Evolutionary conservation across 2,329 filamentous ascomycete species (phyloP).

Genomic region (Clarireedia hainanense): DNA sequence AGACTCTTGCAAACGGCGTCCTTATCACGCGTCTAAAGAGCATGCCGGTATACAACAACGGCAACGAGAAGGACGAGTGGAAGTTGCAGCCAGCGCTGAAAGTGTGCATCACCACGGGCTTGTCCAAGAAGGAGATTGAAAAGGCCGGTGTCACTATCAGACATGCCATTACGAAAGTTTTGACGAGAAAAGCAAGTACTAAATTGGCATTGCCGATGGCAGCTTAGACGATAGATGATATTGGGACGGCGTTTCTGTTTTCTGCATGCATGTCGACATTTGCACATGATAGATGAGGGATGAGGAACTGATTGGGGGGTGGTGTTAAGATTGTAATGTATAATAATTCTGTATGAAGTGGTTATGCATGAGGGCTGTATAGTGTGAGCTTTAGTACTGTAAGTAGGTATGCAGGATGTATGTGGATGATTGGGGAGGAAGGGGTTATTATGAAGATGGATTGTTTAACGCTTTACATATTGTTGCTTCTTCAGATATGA

Average conservation of each 20-base stretch:
- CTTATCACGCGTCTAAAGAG: constrained; percentile 82
- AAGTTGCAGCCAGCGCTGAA: constrained; percentile 76
- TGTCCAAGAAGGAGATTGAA: constrained; percentile 92
- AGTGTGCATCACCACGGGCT: constrained; percentile 78
- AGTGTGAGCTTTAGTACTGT: not conserved
- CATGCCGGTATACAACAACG: constrained; percentile 56
- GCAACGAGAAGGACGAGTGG: constrained; percentile 63
- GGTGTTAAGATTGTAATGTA: not conserved
- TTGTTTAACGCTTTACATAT: too few relatives aligned
- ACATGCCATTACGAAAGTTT: constrained; percentile 89
- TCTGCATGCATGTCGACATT: not conserved
- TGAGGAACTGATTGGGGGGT: not conserved
- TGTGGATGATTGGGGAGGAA: too few relatives aligned
- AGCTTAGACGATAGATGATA: constrained; percentile 19
- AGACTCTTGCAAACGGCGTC: constrained; percentile 82
- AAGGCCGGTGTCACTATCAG: constrained; percentile 83
- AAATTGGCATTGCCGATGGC: constrained; percentile 33
- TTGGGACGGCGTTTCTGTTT: not conserved
- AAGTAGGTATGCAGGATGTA: not conserved
- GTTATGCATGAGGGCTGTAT: not conserved
- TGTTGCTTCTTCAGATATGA: too few relatives aligned
- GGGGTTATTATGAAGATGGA: too few relatives aligned
- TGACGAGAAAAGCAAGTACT: constrained; percentile 55
- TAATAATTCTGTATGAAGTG: not conserved
- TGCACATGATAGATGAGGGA: not conserved